These are phyloP conservation scores for Spizellomyces sp. DNA, from an alignment of 192 early-diverging fungal genomes.

Conservation along the genomic window DNA sequence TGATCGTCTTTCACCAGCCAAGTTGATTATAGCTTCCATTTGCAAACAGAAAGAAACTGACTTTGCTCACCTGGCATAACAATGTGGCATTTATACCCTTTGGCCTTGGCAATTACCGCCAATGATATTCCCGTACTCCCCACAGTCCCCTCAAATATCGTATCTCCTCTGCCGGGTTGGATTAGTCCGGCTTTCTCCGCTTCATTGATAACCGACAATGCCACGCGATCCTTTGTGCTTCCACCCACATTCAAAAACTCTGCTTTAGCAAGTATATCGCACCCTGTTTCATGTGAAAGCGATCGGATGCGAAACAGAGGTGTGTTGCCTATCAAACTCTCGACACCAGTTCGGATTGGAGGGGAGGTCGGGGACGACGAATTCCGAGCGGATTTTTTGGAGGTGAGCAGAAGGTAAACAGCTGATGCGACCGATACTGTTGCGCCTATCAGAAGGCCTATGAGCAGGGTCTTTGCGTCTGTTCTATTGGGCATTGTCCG, in stretches of 20 bases:
- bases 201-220: slow-evolving; percentile 78
- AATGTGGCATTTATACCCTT: slow-evolving; percentile 91
- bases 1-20: slow-evolving; percentile 66
- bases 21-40: not conserved
- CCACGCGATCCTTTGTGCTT: slow-evolving; percentile 92
- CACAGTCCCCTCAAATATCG: slow-evolving; percentile 93
- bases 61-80: slow-evolving; percentile 73
- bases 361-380: not conserved
- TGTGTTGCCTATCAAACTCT: slow-evolving; percentile 88
- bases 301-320: slow-evolving; percentile 85
- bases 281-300: slow-evolving; percentile 87
- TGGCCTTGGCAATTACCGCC: slow-evolving; percentile 85
- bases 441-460: no score
- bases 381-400: no score
- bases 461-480: no score
- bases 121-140: slow-evolving; percentile 96
- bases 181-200: slow-evolving; percentile 75
- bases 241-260: slow-evolving; percentile 94
- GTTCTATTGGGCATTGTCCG: no score
- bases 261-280: slow-evolving; percentile 69
- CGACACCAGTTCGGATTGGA: slow-evolving; percentile 54
- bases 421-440: no score
- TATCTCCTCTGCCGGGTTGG: slow-evolving; percentile 69
- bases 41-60: not conserved
- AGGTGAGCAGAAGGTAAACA: no score